Evolutionary conservation across 805 yeast species (phyloP), one percentile per base, ranked within the genome.

Genomic region (Suhomyces vadensis): DNA sequence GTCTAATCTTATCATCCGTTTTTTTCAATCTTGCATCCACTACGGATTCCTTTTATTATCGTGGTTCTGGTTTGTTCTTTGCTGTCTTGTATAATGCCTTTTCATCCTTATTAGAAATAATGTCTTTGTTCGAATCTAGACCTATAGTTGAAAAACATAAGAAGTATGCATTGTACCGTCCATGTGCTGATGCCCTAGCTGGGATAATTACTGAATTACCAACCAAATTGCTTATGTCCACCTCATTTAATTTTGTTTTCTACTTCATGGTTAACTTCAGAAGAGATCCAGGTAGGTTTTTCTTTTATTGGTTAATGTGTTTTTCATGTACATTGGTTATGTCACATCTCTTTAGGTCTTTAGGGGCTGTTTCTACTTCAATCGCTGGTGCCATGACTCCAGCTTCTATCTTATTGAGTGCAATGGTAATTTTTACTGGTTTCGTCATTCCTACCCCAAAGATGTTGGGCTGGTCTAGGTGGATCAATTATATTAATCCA

Each of bases 11-110:
- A 35, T 71, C 82, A 24, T 81, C 87, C 2, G 72, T 82, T 51
- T 82, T 79, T 53, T 81, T 77, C 62, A 78, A 81, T 51, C 55
- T 79, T 49, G 60, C 58, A 48, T 40, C 58, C 13, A 58, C 58
- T 21, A 75, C 86, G 0, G 61, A 54, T 0, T 72, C 80, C 1
- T 75, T 82, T 51, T 80, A 73, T 58, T 70, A 65, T 53, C 69
- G 89, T 57, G 76, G 82, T 53, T 80, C 88, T 35, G 75, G 83
- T 37, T 67, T 85, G 72, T 86, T 85, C 65, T 83, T 83, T 60
- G 82, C 85, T 17, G 72, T 79, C 37, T 67, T 82, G 55, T 82
- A 80, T 62, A 81, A 81, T 58, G 81, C 85, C 11, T 78, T 82
- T 54, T 68, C 82, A n/a, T 80, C 83, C 13, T 58, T 82, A 46